A percentile compares a stretch with the other conserved stretches of the same genome.
phyloP scores from a whole-genome alignment of 148 eudicot species.

The Camellia sinensis region DNA sequence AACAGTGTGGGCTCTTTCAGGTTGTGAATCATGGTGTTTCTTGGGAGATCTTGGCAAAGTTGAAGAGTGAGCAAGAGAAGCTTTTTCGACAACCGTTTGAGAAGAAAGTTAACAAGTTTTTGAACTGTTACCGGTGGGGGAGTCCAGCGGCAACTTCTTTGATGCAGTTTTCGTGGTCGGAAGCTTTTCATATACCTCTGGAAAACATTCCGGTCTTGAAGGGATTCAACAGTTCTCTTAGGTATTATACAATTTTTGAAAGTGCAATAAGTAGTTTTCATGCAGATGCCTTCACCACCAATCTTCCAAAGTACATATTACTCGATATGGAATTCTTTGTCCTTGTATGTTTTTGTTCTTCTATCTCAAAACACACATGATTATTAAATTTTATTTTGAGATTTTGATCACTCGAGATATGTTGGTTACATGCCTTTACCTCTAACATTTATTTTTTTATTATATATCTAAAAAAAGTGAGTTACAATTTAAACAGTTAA shows the following conservation, averaged over 20 bases:
- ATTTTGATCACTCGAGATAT: no score
- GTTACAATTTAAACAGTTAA: no score
- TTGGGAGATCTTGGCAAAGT: not conserved
- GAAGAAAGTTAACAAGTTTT: constrained; percentile 2
- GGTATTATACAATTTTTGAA: constrained; percentile 4
- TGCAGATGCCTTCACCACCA: not conserved
- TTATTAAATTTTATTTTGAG: no score
- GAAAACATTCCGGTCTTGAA: not conserved
- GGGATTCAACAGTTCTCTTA: constrained; percentile 5
- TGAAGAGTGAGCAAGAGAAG: constrained; percentile 16
- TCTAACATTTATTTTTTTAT: no score
- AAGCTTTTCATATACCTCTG: constrained; percentile 22
- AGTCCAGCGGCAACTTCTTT: constrained; percentile 21
- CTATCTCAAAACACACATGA: no score
- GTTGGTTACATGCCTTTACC: no score
- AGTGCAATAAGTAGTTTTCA: not conserved
- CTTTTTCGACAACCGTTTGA: constrained; percentile 15
- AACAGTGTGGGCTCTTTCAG: constrained; percentile 21
- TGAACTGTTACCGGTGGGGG: constrained; percentile 22
- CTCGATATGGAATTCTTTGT: not conserved
- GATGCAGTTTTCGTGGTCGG: constrained; percentile 21
- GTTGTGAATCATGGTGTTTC: constrained; percentile 20
- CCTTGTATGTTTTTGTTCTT: no score
- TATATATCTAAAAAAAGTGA: no score
- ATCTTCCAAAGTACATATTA: not conserved